Evolutionary conservation across 768 basidiomycete species (phyloP).

Genomic region (Collybiopsis luxurians): DNA sequence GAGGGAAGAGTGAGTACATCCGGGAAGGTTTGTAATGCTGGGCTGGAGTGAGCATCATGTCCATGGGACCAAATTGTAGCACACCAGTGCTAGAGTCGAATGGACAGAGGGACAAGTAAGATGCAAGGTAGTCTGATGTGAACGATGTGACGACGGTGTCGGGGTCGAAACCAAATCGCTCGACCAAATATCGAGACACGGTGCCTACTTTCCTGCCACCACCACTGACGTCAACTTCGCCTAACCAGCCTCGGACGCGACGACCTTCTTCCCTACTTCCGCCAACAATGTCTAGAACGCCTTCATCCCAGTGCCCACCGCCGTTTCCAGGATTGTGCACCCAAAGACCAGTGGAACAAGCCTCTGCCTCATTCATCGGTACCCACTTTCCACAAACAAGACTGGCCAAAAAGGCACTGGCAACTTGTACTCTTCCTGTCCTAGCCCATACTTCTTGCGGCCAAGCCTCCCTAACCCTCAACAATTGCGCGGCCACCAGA

Average conservation of each 20-base stretch:
- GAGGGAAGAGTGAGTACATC: constrained; percentile 71
- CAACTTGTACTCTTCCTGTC: constrained; percentile 77
- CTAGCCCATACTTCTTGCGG: constrained; percentile 75
- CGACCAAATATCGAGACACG: constrained; percentile 72
- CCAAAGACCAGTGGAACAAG: constrained; percentile 80
- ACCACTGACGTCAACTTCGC: constrained; percentile 73
- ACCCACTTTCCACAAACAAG: constrained; percentile 71
- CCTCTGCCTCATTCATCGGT: constrained; percentile 72
- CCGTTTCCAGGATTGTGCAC: constrained; percentile 46
- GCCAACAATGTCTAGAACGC: constrained; percentile 72
- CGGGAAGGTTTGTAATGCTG: constrained; percentile 73
- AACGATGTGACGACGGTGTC: constrained; percentile 76
- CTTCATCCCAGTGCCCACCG: constrained; percentile 77
- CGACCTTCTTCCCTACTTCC: constrained; percentile 73
- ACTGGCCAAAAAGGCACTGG: constrained; percentile 71
- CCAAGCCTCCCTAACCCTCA: constrained; percentile 77
- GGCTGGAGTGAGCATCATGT: constrained; percentile 72
- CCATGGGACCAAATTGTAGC: constrained; percentile 79
- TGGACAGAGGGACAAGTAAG: constrained; percentile 75
- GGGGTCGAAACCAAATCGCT: constrained; percentile 78
- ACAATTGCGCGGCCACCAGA: constrained; percentile 69
- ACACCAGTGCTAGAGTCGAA: constrained; percentile 57
- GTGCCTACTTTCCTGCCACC: constrained; percentile 63
- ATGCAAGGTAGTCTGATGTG: constrained; percentile 72
- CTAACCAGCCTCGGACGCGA: constrained; percentile 73